Conservation (phyloP, 2,329 filamentous ascomycete species). For the Rhinocladiella similis region DNA sequence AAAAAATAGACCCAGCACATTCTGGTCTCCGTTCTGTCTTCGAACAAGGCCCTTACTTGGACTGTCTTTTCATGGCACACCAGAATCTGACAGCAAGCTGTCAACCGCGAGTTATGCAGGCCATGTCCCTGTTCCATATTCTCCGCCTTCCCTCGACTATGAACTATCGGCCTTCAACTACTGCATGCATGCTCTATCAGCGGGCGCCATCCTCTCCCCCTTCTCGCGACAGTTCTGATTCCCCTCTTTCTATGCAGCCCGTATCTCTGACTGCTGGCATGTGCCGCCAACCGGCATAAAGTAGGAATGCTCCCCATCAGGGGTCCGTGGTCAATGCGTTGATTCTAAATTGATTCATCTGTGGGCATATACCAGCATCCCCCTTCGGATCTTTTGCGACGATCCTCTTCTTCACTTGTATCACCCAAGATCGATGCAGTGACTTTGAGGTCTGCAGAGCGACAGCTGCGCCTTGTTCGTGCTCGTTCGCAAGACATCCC, state of each 20-base stretch:
- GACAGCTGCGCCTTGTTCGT: not conserved
- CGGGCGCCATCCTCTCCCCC: not conserved
- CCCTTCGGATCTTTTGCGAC: not conserved
- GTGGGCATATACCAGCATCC: not conserved
- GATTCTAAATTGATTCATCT: not conserved
- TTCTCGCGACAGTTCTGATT: not conserved
- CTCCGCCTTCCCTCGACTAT: not conserved
- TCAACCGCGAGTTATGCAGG: slow-evolving; percentile 7
- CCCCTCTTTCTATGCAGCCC: not conserved
- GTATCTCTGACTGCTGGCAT: not conserved
- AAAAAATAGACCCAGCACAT: slow-evolving; percentile 7
- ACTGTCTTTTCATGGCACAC: slow-evolving; percentile 1
- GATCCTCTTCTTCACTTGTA: not conserved
- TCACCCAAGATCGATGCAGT: not conserved
- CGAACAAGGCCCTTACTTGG: slow-evolving; percentile 8
- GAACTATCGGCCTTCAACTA: not conserved
- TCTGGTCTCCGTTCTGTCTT: slow-evolving; percentile 2
- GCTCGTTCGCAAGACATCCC: not conserved
- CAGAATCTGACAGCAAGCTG: slow-evolving; percentile 8
- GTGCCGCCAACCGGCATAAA: slow-evolving; percentile 8
- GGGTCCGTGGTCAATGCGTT: slow-evolving; percentile 2
- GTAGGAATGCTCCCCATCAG: slow-evolving; percentile 12
- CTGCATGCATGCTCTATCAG: not conserved
- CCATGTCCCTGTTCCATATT: slow-evolving; percentile 6
- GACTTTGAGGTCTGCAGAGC: not conserved